Conservation (phyloP, 331 rosid genomes). For the Quercus lobata region DNA sequence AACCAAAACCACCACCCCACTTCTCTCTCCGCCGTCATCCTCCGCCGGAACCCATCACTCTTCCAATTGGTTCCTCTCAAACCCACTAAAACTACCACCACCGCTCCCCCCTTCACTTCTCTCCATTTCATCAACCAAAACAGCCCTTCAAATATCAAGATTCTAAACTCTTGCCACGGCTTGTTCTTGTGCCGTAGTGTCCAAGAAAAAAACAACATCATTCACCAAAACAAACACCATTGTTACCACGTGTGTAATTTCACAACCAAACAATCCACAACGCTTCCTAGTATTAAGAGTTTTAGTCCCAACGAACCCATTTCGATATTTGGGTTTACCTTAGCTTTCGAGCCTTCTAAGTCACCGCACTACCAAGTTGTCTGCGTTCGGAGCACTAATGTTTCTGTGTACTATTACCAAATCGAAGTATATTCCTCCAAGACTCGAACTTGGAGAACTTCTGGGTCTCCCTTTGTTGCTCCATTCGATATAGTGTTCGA, state of each 20-base stretch:
- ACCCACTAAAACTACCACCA: not conserved
- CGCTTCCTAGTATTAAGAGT: not conserved
- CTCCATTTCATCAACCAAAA: conserved; percentile 7
- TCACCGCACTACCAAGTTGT: conserved; percentile 29
- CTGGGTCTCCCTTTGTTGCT: conserved; percentile 13
- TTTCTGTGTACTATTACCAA: not conserved
- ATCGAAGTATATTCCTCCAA: conserved; percentile 27
- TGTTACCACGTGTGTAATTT: conserved; percentile 19
- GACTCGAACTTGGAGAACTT: conserved; percentile 22
- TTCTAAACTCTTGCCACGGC: conserved; percentile 39
- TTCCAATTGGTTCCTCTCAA: conserved; percentile 5
- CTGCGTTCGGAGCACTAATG: conserved; percentile 3
- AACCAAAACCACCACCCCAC: not conserved
- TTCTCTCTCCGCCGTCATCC: conserved; percentile 20
- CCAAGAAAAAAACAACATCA: not conserved
- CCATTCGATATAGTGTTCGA: conserved; percentile 5
- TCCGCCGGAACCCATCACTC: not conserved
- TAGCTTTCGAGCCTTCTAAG: conserved; percentile 26
- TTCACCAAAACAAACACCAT: not conserved
- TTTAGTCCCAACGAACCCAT: not conserved
- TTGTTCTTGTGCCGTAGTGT: conserved; percentile 19
- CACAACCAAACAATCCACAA: conserved; percentile 12
- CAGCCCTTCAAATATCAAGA: not conserved
- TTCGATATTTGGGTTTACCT: conserved; percentile 2
- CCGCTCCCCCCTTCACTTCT: not conserved